A percentile compares a stretch with the other conserved stretches of the same genome.
These are phyloP conservation scores for Dioscorea cayenensis DNA, from an alignment of 116 monocot genomes.

Conservation along the genomic window DNA sequence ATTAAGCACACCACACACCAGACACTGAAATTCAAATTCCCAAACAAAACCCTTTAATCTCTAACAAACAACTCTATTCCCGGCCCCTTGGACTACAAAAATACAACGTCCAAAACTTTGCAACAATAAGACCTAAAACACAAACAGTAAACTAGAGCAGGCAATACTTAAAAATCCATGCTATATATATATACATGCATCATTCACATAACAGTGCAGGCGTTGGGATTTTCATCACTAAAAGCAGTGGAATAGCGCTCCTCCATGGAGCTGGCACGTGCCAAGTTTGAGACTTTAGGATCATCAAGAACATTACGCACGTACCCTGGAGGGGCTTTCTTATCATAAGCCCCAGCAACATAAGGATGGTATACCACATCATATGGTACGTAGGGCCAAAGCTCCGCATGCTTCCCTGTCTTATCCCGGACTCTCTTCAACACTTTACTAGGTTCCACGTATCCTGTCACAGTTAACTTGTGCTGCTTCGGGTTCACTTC, in stretches of 20 bases:
- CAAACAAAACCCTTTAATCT: no score
- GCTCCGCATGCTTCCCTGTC: constrained; percentile 66
- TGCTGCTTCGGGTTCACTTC: constrained; percentile 54
- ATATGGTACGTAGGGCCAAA: constrained; percentile 89
- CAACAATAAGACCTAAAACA: no score
- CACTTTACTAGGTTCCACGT: constrained; percentile 60
- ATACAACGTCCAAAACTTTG: no score
- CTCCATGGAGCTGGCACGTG: constrained; percentile 64
- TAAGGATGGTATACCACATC: constrained; percentile 72
- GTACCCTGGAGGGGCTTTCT: constrained; percentile 73
- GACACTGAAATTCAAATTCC: no score
- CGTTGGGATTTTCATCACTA: constrained; percentile 91
- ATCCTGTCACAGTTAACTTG: constrained; percentile 82
- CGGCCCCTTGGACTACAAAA: no score
- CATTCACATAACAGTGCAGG: constrained; percentile 62
- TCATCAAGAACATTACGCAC: constrained; percentile 43
- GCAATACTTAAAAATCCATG: no score
- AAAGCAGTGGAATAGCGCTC: constrained; percentile 52
- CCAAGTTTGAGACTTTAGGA: constrained; percentile 28
- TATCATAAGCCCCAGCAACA: constrained; percentile 65
- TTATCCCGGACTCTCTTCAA: constrained; percentile 36
- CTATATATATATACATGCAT: no score
- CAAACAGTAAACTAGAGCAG: no score
- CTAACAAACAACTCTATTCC: no score
- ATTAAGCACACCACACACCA: no score